Base-by-base conservation (phyloP, 2,329 filamentous ascomycete genomes). In the Phoma herbarum region DNA sequence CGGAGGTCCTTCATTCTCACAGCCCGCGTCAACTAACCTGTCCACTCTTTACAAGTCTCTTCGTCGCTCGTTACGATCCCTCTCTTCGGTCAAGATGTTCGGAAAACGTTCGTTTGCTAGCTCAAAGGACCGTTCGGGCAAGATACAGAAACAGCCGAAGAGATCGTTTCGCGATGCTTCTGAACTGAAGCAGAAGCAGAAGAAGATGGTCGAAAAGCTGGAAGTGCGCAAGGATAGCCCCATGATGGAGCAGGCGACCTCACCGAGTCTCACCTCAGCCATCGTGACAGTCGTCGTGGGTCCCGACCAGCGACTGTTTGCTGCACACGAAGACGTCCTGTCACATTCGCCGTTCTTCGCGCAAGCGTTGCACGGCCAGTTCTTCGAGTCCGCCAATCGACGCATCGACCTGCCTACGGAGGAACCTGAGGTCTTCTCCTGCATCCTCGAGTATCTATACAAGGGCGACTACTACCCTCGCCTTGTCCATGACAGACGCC, bases 381-480 rank as follows among this genome's bases (percentile, higher is more conserved):
- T 90, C 81, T 85, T 89, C 78, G 89, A 90, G 76, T 85, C 81
- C 65, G 78, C 80, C 80, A 82, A 87, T 85, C 88, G 91, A 83
- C 86, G 91, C 87, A 87, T 92, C 86, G 79, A 89, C 86, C 83
- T 90, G 83, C 83, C 90, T 86, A 84, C 86, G 69, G 86, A 88
- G 85, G 92, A 96, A 83, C 92, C 93, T 69, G 93, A 96, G 83
- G 86, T 96, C 78, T 91, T 97, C 80, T 96, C 92, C 77, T 93
- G 90, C 74, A 84, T 97, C 73, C 92, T 97, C 82, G 93, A 97
- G 83, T 97, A 93, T 79, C 88, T 97, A 68, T 97, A 97, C 89
- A 96, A 96, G 84, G 92, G 91, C 68, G 93, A 96, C 85, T 97
- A 96, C 82, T 95, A 91, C 79, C 93, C 93, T 56, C 91, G 92